Evolutionary conservation across 2,329 filamentous ascomycete genomes (phyloP).

Genomic region (Epichloe amarillans): DNA sequence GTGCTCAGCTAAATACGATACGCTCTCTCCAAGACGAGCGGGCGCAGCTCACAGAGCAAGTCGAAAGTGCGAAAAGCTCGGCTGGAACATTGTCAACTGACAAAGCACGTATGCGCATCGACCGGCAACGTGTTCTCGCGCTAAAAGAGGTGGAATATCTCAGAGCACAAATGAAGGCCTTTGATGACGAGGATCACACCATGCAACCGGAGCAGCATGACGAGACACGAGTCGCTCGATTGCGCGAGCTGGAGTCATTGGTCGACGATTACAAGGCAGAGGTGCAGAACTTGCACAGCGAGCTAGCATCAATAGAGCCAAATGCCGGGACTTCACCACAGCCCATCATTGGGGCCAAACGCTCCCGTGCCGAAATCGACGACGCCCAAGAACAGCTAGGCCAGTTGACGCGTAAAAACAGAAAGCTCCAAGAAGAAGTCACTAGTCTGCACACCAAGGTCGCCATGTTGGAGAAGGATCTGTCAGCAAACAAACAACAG

Average conservation of each 20-base stretch:
- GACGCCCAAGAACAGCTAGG: slow-evolving; percentile 61
- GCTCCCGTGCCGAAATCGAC: slow-evolving; percentile 46
- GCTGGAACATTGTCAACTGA: slow-evolving; percentile 38
- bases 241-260: slow-evolving; percentile 72
- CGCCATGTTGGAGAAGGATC: slow-evolving; percentile 60
- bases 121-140: slow-evolving; percentile 73
- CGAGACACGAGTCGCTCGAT: slow-evolving; percentile 56
- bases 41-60: slow-evolving; percentile 46
- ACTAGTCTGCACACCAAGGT: slow-evolving; percentile 55
- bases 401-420: slow-evolving; percentile 74
- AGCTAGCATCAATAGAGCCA: slow-evolving; percentile 55
- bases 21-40: slow-evolving; percentile 59
- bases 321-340: slow-evolving; percentile 19
- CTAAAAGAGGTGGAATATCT: slow-evolving; percentile 91
- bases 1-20: slow-evolving; percentile 64
- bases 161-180: slow-evolving; percentile 77
- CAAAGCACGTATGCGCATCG: slow-evolving; percentile 60
- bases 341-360: slow-evolving; percentile 44
- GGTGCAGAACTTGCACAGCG: slow-evolving; percentile 57
- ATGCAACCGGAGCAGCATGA: slow-evolving; percentile 73
- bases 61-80: slow-evolving; percentile 53
- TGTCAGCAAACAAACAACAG: slow-evolving; percentile 59
- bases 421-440: slow-evolving; percentile 69
- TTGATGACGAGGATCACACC: slow-evolving; percentile 77
- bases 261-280: slow-evolving; percentile 79